A percentile compares a stretch with the other conserved stretches of the same genome.
Evolutionary conservation across 2,329 filamentous ascomycete species (phyloP).

Genomic region (Mariannaea elegans): DNA sequence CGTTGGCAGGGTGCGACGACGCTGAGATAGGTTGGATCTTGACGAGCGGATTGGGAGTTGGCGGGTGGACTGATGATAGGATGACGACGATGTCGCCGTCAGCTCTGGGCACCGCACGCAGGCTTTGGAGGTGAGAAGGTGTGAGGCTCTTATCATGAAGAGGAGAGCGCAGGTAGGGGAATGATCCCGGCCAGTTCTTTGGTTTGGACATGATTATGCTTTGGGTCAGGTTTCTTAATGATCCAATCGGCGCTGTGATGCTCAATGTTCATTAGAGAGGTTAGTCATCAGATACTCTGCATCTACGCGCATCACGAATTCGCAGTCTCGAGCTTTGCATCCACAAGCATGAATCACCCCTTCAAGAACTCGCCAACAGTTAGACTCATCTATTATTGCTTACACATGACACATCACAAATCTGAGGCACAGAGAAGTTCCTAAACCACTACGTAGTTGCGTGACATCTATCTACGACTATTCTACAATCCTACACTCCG

Average conservation of each 20-base stretch:
- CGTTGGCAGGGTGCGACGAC: constrained; percentile 63
- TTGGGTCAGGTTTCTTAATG: too few relatives aligned
- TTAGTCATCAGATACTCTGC: too few relatives aligned
- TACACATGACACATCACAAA: background rate
- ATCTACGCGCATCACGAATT: too few relatives aligned
- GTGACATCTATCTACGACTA: constrained; percentile 35
- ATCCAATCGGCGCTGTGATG: too few relatives aligned
- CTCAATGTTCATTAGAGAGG: too few relatives aligned
- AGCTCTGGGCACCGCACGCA: constrained; percentile 45
- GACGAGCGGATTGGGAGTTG: constrained; percentile 59
- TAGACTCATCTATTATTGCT: too few relatives aligned
- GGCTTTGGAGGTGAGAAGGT: constrained; percentile 49
- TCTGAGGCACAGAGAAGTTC: background rate
- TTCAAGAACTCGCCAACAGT: too few relatives aligned
- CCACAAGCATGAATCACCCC: too few relatives aligned
- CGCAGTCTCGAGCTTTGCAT: too few relatives aligned
- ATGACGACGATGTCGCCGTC: constrained; percentile 35
- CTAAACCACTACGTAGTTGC: constrained; percentile 1
- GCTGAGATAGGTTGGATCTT: constrained; percentile 63
- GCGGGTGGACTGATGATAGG: constrained; percentile 43
- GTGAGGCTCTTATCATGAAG: constrained; percentile 57
- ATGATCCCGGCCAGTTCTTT: constrained; percentile 65
- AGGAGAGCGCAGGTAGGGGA: constrained; percentile 63
- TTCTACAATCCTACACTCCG: constrained; percentile 35
- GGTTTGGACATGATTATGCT: constrained; percentile 53